Evolutionary conservation across 139 green algal genomes (phyloP).

Genomic region (Ettlia oleoabundans): DNA sequence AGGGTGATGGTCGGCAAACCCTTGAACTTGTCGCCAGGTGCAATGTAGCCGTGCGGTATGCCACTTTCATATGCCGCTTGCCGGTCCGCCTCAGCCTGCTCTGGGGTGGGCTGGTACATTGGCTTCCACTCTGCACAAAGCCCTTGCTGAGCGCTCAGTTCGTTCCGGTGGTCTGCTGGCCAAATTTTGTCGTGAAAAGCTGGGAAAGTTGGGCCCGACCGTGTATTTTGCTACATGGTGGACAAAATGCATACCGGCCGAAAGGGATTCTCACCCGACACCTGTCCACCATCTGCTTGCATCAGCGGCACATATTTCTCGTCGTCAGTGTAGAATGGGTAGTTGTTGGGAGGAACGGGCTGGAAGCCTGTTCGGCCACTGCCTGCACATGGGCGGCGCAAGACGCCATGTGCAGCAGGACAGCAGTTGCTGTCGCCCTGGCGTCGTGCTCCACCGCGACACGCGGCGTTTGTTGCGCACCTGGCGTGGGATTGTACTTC

Average conservation of each 20-base stretch:
- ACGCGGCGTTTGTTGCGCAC: no score
- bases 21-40: constrained; percentile 66
- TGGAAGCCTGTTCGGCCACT: constrained; percentile 81
- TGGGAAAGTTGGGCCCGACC: no score
- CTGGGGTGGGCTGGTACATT: constrained; percentile 84
- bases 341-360: constrained; percentile 88
- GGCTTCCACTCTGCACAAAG: constrained; percentile 82
- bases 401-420: neutral
- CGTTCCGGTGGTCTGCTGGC: no score
- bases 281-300: constrained; percentile 85
- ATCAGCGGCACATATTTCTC: constrained; percentile 86
- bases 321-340: constrained; percentile 85
- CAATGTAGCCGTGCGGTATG: constrained; percentile 86
- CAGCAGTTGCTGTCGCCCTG: neutral
- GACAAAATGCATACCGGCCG: neutral
- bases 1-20: constrained; percentile 75
- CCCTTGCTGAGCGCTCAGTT: no score
- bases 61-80: constrained; percentile 72
- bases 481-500: constrained; percentile 83
- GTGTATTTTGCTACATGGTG: no score
- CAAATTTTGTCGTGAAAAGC: no score
- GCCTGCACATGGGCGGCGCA: constrained; percentile 52
- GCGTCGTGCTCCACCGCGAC: no score
- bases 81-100: constrained; percentile 84
- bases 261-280: constrained; percentile 69